These are phyloP conservation scores for Eudorina sp. DNA, from an alignment of 139 green algal genomes.

Conservation along the genomic window DNA sequence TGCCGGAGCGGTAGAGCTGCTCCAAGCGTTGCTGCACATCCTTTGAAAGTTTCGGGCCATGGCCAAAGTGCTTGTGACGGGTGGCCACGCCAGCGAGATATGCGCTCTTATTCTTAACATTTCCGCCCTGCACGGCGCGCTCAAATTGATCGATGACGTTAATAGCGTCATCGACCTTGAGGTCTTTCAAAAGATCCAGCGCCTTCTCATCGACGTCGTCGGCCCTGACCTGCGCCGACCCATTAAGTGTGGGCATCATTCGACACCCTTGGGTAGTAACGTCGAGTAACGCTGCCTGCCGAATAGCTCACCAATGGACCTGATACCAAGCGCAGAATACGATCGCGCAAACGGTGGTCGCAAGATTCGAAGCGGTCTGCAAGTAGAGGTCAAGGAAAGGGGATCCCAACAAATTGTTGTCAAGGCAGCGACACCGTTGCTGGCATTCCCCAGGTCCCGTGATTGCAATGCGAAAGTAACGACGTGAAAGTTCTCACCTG, in stretches of 20 bases:
- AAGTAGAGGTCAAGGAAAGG: too few species aligned
- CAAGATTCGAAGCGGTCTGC: constrained; percentile 40
- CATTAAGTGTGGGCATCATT: too few species aligned
- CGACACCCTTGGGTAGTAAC: too few species aligned
- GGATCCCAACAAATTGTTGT: too few species aligned
- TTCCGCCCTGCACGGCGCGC: constrained; percentile 38
- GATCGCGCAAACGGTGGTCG: constrained; percentile 15
- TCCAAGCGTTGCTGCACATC: constrained; percentile 57
- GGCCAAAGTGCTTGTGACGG: constrained; percentile 50
- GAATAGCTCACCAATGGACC: background rate
- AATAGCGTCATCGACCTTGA: constrained; percentile 20
- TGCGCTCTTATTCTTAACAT: constrained; percentile 62
- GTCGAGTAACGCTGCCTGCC: background rate
- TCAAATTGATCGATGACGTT: constrained; percentile 64
- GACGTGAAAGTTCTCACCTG: too few species aligned
- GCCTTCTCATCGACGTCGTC: constrained; percentile 45
- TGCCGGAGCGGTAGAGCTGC: constrained; percentile 36
- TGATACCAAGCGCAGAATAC: background rate
- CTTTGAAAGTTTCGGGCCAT: constrained; percentile 27
- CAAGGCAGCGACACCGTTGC: too few species aligned
- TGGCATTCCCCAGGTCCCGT: too few species aligned
- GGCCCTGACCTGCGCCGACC: constrained; percentile 34
- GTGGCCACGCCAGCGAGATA: constrained; percentile 63
- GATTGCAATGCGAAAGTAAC: too few species aligned
- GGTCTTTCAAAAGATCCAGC: constrained; percentile 2